phyloP scores from a whole-genome alignment of 2,329 filamentous ascomycete species.

The Curvularia eragrostidis region DNA sequence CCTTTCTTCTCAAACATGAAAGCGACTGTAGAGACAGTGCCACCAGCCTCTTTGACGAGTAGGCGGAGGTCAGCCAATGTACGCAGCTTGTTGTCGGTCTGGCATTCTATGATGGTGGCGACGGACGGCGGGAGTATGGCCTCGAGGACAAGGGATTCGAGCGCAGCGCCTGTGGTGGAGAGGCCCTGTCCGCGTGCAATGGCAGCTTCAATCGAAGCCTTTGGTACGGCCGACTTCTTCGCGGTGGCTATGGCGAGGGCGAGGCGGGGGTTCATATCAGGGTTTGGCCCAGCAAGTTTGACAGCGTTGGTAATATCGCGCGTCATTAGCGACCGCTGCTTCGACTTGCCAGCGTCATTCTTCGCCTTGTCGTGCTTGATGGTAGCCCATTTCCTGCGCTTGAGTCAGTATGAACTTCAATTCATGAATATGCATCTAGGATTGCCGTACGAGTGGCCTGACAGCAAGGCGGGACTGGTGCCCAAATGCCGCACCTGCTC shows the following conservation, averaged over 20 bases:
- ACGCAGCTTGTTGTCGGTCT: conserved; percentile 81
- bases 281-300: conserved; percentile 77
- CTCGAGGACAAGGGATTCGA: conserved; percentile 83
- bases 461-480: conserved; percentile 35
- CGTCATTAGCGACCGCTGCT: conserved; percentile 70
- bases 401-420: neutral
- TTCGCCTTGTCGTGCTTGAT: conserved; percentile 95
- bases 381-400: conserved; percentile 83
- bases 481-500: conserved; percentile 39
- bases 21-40: conserved; percentile 72
- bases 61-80: conserved; percentile 75
- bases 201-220: conserved; percentile 81
- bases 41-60: conserved; percentile 74
- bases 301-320: conserved; percentile 77
- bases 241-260: conserved; percentile 75
- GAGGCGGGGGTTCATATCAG: conserved; percentile 76
- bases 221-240: conserved; percentile 86
- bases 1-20: conserved; percentile 89
- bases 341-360: conserved; percentile 80
- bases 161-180: conserved; percentile 72
- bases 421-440: neutral
- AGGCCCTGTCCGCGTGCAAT: conserved; percentile 88
- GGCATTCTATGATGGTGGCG: conserved; percentile 81
- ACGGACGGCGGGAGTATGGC: conserved; percentile 76
- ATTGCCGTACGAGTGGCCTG: conserved; percentile 45